A percentile compares a stretch with the other conserved stretches of the same genome.
These are phyloP conservation scores for Boletellus ananiceps DNA, from an alignment of 768 basidiomycete genomes.

Conservation along the genomic window DNA sequence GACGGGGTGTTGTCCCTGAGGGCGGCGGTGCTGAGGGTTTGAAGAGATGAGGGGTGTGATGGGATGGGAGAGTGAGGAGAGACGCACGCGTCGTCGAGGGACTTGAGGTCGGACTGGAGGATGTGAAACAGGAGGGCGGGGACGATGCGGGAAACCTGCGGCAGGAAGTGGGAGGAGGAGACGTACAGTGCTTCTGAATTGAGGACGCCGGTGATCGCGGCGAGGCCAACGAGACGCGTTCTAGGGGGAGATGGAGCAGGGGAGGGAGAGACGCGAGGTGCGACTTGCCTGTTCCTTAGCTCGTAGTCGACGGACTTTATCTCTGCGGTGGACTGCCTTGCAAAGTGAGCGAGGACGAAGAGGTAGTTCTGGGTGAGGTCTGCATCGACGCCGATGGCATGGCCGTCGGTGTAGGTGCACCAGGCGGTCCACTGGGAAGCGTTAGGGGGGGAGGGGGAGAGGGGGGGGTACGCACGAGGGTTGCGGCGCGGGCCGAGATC, in stretches of 20 bases:
- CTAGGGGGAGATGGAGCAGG: conserved; percentile 34
- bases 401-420: conserved; percentile 88
- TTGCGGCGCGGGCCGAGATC: conserved; percentile 71
- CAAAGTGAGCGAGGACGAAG: conserved; percentile 59
- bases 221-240: conserved; percentile 80
- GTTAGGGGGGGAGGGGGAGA: neutral
- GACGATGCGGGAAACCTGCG: conserved; percentile 67
- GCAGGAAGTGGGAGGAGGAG: conserved; percentile 63
- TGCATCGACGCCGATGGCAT: conserved; percentile 74
- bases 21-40: conserved; percentile 43
- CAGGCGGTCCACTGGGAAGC: conserved; percentile 76
- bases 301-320: conserved; percentile 58
- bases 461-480: conserved; percentile 52
- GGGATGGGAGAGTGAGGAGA: neutral
- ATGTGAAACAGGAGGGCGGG: conserved; percentile 67
- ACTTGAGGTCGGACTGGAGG: conserved; percentile 53
- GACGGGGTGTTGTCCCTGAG: conserved; percentile 71
- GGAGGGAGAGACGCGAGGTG: neutral
- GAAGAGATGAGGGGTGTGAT: neutral
- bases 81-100: conserved; percentile 65
- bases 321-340: conserved; percentile 50
- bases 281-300: conserved; percentile 61
- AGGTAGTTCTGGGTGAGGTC: conserved; percentile 67
- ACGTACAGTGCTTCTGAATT: conserved; percentile 83
- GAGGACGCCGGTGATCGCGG: conserved; percentile 73